Evolutionary conservation across 2,329 filamentous ascomycete genomes (phyloP), one percentile per base, ranked within the genome.

Genomic region (Diaporthe vaccinii): DNA sequence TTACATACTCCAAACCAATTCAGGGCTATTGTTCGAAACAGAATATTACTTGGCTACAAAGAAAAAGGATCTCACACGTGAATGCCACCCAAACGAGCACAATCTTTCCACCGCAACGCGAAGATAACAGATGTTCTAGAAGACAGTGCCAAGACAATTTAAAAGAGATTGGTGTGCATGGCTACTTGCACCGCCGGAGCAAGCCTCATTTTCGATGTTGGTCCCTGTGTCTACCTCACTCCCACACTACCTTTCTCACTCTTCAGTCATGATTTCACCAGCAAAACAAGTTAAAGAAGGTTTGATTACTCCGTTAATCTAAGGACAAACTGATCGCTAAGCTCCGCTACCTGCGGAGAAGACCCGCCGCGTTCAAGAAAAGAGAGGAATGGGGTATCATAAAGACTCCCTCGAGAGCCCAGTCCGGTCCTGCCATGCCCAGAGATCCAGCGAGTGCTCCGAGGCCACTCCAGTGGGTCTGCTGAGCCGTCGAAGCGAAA

Each of bases 311-410:
- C 55, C 58, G 69, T 53, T 67, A 41, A 31, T 75, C 49, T 49
- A 49, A 51, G 5, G n/a, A 67, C 41, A 36, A 67, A 36, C n/a
- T 49, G 59, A 46, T 65, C 51, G 51, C 61, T 74, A 20, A 59
- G 25, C 49, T 67, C 46, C 51, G 58, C 53, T 44, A 39, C 36
- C 51, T 28, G 58, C 36, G 28, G 31, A 10, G 31, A 41, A 49
- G 22, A 39, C 28, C 69, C 69, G 69, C 74, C 69, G 53, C 57
- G 31, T 75, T 39, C 70, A 39, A 73, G 34, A 65, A 74, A 73
- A 67, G 74, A 75, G 74, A 75, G 74, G 34, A 68, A 73, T 73
- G 51, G 70, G 73, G 73, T 74, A 74, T 74, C 73, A 73, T 57
- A 62, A 53, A 61, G 20, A 39, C 44, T 51, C 70, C 70, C 39